Conservation (phyloP, 2,329 filamentous ascomycete genomes). For the Fonsecaea monophora region DNA sequence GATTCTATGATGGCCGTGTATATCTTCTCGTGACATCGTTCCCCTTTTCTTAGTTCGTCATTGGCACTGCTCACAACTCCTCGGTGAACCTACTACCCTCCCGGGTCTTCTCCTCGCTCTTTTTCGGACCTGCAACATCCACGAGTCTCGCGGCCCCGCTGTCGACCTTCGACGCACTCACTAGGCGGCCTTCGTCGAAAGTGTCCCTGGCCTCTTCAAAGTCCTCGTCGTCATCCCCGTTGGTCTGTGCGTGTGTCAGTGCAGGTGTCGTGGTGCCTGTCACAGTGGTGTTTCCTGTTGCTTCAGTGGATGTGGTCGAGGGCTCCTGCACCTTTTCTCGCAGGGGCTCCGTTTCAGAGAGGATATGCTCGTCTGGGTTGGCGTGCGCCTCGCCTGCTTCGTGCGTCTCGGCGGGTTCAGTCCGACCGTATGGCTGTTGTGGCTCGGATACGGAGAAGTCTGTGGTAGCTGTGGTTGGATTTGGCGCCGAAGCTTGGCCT, state of each 20-base stretch:
- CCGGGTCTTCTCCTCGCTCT: constrained; percentile 16
- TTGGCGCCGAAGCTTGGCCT: not conserved
- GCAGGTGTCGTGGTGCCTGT: constrained; percentile 33
- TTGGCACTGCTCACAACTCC: constrained; percentile 26
- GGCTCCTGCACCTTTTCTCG: constrained; percentile 29
- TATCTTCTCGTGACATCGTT: not conserved
- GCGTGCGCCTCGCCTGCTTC: constrained; percentile 14
- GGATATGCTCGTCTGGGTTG: constrained; percentile 20
- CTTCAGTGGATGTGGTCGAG: constrained; percentile 31
- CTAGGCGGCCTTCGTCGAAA: constrained; percentile 36
- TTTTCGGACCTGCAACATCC: constrained; percentile 22
- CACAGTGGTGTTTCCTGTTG: constrained; percentile 15
- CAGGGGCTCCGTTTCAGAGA: constrained; percentile 24
- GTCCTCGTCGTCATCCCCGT: constrained; percentile 35
- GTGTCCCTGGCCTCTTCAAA: constrained; percentile 41
- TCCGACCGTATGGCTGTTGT: not conserved
- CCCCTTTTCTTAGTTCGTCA: not conserved
- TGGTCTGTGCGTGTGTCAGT: constrained; percentile 27
- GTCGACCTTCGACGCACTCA: constrained; percentile 33
- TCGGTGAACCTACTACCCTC: constrained; percentile 37
- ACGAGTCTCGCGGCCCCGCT: constrained; percentile 31
- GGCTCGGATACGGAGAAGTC: not conserved
- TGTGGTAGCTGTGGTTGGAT: not conserved
- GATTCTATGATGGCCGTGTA: not conserved
- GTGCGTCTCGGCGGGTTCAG: not conserved